Base-by-base conservation (phyloP, 331 rosid genomes). In the Rhamnella rubrinervis region DNA sequence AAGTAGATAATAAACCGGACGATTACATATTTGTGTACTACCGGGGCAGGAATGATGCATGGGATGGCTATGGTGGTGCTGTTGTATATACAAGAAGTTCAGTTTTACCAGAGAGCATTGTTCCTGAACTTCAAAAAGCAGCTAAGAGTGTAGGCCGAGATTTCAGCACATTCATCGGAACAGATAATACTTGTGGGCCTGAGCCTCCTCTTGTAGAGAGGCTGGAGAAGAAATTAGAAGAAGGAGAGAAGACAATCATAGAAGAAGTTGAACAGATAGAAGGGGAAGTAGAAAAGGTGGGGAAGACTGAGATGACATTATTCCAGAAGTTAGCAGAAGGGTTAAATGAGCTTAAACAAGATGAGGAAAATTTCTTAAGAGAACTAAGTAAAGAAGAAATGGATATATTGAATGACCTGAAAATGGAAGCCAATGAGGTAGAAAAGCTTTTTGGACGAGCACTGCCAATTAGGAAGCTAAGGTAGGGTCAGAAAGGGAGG, bases 41-140 rank as follows among this genome's bases (percentile, higher is more conserved):
- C 67, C 83, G 95, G 67, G 97, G 98, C 59, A 83, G 85, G 39
- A 93, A 93, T 12, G 98, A 89, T 75, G 98, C 98, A n/a, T 91
- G 97, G 98, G 98, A 93, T 57, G 98, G 98, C 38, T 91, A 93
- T 20, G 98, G 98, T 4, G 98, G 98, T 47, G 85, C 98, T 40
- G 86, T 93, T 26, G 53, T 93, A 59, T 89, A 93, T 78, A 91
- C 98, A 59, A 91, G 93, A 81, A 91, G 89, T 77, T 77, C 95
- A 66, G 86, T 82, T 52, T 75, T 93, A 77, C 98, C 97, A 5
- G 93, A 86, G 75, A 83, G 83, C 60, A 83, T 87, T 55, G 59
- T 93, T 77, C 98, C 95, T 0, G 93, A 89, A 39, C 95, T 91
- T 31, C 85, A 85, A 53, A 87, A 11, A 41, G 91, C 96, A 41